Evolutionary conservation across 306 rosid species (phyloP).

Genomic region (Vicia sativa): DNA sequence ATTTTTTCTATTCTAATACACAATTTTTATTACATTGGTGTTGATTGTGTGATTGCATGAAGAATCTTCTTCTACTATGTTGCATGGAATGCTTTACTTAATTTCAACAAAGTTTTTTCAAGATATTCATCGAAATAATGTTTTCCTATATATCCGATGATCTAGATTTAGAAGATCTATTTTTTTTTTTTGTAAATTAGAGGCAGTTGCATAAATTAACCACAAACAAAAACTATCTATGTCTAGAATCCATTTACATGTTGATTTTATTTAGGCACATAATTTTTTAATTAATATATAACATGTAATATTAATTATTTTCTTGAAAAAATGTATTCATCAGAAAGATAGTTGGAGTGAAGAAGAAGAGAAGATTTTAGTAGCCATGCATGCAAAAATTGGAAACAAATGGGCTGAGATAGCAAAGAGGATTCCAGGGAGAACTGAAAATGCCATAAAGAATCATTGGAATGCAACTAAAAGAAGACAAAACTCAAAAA

Average conservation of each 20-base stretch:
- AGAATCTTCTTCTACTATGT: not conserved
- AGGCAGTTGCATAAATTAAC: too few species aligned
- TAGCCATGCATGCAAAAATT: constrained; percentile 55
- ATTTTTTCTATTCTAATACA: not conserved
- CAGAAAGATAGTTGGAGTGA: constrained; percentile 77
- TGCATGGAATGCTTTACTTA: not conserved
- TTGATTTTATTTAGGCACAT: too few species aligned
- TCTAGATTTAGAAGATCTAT: not conserved
- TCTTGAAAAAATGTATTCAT: not conserved
- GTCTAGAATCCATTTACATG: too few species aligned
- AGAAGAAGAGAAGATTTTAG: constrained; percentile 71
- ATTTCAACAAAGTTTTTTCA: not conserved
- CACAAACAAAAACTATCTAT: too few species aligned
- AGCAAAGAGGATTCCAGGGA: constrained; percentile 71
- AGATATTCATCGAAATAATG: not conserved
- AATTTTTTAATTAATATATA: not conserved
- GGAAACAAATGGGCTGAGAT: constrained; percentile 90
- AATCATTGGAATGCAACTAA: constrained; percentile 94
- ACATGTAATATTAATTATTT: not conserved
- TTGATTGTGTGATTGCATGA: not conserved
- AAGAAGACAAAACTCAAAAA: constrained; percentile 74
- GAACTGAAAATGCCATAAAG: constrained; percentile 85
- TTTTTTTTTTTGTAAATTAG: not conserved
- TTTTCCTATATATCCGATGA: not conserved
- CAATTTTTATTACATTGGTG: not conserved